These are phyloP conservation scores for Blepharisma japonicum DNA, from an alignment of 73 alveolate species.

Conservation along the genomic window DNA sequence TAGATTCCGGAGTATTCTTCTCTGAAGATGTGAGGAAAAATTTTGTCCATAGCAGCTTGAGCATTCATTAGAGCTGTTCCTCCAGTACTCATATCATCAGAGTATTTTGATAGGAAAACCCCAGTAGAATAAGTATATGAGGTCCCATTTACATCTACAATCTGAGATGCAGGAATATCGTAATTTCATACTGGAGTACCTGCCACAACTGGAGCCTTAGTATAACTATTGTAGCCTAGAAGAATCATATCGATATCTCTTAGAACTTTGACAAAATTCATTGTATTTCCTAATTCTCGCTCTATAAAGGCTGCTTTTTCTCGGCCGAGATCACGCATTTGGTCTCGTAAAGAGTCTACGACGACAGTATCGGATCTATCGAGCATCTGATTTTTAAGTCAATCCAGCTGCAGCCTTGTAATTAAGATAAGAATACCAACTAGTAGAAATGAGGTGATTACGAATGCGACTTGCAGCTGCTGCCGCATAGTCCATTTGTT, in stretches of 20 bases:
- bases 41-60: neutral
- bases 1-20: neutral
- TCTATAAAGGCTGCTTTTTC: neutral
- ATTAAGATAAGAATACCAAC: neutral
- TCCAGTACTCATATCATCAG: neutral
- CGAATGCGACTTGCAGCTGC: conserved; percentile 18
- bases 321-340: neutral
- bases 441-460: neutral
- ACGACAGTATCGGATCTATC: neutral
- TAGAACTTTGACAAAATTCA: neutral
- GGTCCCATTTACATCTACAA: neutral
- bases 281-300: neutral
- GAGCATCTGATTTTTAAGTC: neutral
- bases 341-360: neutral
- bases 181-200: too few relatives aligned
- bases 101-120: neutral
- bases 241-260: neutral
- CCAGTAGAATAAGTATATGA: neutral
- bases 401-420: conserved; percentile 11
- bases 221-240: neutral
- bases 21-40: neutral
- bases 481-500: conserved; percentile 8
- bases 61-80: neutral
- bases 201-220: neutral
- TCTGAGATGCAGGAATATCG: too few relatives aligned